Evolutionary conservation across 78 protist species (phyloP), one percentile per base, ranked within the genome.

Genomic region (Cyanophora paradoxa): DNA sequence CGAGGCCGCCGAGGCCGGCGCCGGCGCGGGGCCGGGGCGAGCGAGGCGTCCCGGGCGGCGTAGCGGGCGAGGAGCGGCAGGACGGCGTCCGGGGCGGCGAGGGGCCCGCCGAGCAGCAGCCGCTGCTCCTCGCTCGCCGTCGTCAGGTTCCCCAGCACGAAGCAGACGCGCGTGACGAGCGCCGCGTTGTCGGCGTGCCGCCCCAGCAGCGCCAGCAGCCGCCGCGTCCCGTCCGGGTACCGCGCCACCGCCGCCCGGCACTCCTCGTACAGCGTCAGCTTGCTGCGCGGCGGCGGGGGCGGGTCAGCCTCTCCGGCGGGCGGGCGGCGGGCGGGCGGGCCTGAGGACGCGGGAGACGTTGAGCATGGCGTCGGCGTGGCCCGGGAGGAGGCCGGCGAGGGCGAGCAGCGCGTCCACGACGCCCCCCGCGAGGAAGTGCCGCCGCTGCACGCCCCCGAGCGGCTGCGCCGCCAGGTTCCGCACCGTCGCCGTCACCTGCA

Each of bases 61-160:
- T n/a, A n/a, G n/a, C n/a, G n/a, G n/a, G n/a, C n/a, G n/a, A n/a
- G n/a, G n/a, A n/a, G n/a, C n/a, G n/a, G n/a, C n/a, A n/a, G n/a
- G n/a, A n/a, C n/a, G n/a, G n/a, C n/a, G n/a, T n/a, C n/a, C n/a
- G n/a, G n/a, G n/a, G n/a, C n/a, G n/a, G n/a, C n/a, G n/a, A 26
- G 31, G 33, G 22, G 22, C 40, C 39, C 34, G 16, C 39, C 76
- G 33, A 71, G 36, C 3, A 1, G 8, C 56, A n/a, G 17, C 22
- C 76, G 33, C 13, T 24, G 36, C 22, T 19, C 24, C 16, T 3
- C 8, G 61, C 16, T 40, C n/a, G 22, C 7, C 10, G 77, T 39
- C 16, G 59, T 6, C 33, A 72, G 52, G 52, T 72, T 72, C 37
- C 77, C 77, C 46, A 72, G 41, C 30, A 61, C 28, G 66, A 72